Base-by-base conservation (phyloP, 345 rosid genomes). In the Erysimum cheiranthoides region DNA sequence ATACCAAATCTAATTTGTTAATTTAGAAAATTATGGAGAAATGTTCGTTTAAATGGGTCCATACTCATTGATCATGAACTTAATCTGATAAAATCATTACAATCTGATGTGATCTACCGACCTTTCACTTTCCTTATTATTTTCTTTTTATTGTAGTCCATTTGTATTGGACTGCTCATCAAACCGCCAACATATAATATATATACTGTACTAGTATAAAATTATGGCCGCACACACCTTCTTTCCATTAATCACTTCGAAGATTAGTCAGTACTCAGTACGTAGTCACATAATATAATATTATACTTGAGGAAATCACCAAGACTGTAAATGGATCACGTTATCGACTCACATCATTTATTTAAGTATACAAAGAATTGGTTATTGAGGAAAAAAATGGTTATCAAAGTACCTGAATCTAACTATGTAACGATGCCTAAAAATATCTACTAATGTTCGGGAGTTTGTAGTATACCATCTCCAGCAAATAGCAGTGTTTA, bases 21-120 rank as follows among this genome's bases (percentile, higher is more conserved):
- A 14, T 47, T 17, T 43, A 21, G 2, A 36, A 2, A 36, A 9
- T 50, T 21, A 42, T 43, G 17, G 51, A 45, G 27, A 71, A 57
- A 58, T 60, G 0, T 38, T 50, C 13, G 43, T 57, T 42, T 60
- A 52, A 32, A 46, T 53, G 83, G 85, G 40, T 70, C 80, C 80
- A 79, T 65, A 40, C 5, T 51, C 64, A 74, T 78, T 70, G 84
- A 83, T 82, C 60, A 87, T 80, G 85, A 80, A 83, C 65, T 59
- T 72, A 78, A 78, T 84, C 89, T 84, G 38, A 81, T 73, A 71
- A 82, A 85, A 85, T 85, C 85, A 85, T 89, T 64, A 74, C 78
- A 82, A 80, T 89, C 81, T 79, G 79, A 86, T 82, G 91, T 85
- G 82, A 89, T 89, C 87, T 74, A 83, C 89, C 91, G 88, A 85